Base-by-base conservation (phyloP, 441 rosid species). In the Populus hybrid region DNA sequence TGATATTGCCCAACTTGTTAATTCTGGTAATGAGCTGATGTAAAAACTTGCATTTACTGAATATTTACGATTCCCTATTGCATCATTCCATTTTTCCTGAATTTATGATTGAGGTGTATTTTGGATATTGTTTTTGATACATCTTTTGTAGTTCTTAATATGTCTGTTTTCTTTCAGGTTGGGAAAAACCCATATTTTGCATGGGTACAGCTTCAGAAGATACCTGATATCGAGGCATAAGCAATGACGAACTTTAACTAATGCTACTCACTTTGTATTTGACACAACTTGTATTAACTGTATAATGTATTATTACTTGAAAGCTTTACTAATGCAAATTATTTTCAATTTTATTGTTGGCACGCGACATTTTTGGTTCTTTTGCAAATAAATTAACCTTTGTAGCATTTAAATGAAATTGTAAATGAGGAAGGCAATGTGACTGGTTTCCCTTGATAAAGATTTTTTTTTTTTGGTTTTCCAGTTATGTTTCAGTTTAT, bases 11-110 rank as follows among this genome's bases (percentile, higher is more conserved):
- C 80, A 36, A 59, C 82, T 69, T 56, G 71, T 76, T 75, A 77
- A 78, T 77, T 38, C 33, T 29, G 89, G 90, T 85, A 86, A 84
- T 77, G 33, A 76, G 78, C 31, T 42, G 24, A 67, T 76, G 31
- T 77, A 69, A 67, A 63, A 35, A 64, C 61, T 18, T 53, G 61
- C 61, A 53, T 18, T 53, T 4, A 53, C 21, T 18, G n/a, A 56
- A 56, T 21, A 56, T 20, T 56, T 20, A n/a, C 3, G 50, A 21
- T 73, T 36, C 21, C 12, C 4, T 65, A 1, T 24, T 65, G 23
- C 56, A 31, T 73, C 33, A 53, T 73, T 36, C 65, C 56, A 10
- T 75, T 23, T 20, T 8, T 24, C 67, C 63, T 66, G 9, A 45
- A 42, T 3, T 9, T 18, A 16, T 20, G 23, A 29, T 11, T 70